Base-by-base conservation (phyloP, 176 grass and related monocot species). In the Oropetium thomaeum region DNA sequence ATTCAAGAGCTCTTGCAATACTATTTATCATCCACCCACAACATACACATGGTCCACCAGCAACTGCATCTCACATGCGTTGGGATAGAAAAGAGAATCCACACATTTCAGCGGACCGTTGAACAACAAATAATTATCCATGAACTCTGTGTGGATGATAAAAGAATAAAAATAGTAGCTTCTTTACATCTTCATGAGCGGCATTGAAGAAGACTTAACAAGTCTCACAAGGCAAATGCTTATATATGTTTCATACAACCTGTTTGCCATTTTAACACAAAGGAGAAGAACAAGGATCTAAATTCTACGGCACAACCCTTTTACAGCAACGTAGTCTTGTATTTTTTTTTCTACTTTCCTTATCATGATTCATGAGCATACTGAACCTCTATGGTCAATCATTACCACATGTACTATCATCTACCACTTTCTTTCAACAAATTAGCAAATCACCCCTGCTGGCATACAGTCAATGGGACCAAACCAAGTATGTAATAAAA, bases 1-100 rank as follows among this genome's bases (percentile, higher is more conserved):
- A 86, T 69, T 53, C 54, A 68, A 75, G 51, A 86, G 30, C 12
- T 43, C 29, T 27, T 52, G 71, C 57, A 76, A 59, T 71, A 69
- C 26, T 62, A 61, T 62, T 62, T 7, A 67, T 32, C 17, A 27
- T 30, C 35, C 39, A 40, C 31, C 49, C 58, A 71, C 17, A 82
- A 69, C 62, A 55, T 77, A 77, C 59, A 10, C 2, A 14, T 71
- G 59, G 40, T 78, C 41, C 58, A 66, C 49, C 40, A 82, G 51
- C 79, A 81, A 76, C 72, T 55, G 32, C 65, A 65, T 20, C 37
- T 58, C 29, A 13, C 79, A 67, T 67, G 57, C 13, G 19, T 61
- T 65, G 54, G 15, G 33, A 67, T 73, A 66, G 39, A 75, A 14
- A 81, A 58, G 8, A 38, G 22, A 37, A 48, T 10, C 4, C 17